A percentile compares a stretch with the other conserved stretches of the same genome.
Conservation (phyloP, 805 yeast genomes). For the Nakazawaea laoshanensis region DNA sequence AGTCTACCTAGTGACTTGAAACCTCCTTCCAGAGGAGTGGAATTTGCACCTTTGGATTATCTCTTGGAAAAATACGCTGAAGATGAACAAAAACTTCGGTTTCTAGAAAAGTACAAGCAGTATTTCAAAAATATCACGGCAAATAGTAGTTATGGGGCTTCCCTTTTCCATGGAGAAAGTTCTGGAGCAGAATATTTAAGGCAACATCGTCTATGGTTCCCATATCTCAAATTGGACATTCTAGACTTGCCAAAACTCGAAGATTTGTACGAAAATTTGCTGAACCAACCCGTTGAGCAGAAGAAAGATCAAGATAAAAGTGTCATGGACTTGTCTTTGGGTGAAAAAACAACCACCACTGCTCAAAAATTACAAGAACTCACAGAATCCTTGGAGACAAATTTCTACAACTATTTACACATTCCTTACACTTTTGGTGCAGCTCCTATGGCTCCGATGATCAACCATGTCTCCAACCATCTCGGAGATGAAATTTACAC, state of each 20-base stretch:
- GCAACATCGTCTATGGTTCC: slow-evolving; percentile 10
- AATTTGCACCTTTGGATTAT: slow-evolving; percentile 10
- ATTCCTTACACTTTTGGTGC: slow-evolving; percentile 29
- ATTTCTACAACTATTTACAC: slow-evolving; percentile 16
- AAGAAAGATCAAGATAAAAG: slow-evolving; percentile 1
- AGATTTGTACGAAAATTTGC: slow-evolving; percentile 1
- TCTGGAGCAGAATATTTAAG: slow-evolving; percentile 4
- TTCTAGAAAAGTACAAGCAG: slow-evolving; percentile 7
- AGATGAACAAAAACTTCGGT: slow-evolving; percentile 6
- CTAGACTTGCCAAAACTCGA: slow-evolving; percentile 5
- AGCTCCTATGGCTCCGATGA: slow-evolving; percentile 30
- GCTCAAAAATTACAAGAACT: slow-evolving; percentile 6
- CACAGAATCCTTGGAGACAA: slow-evolving; percentile 9
- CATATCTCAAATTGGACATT: slow-evolving; percentile 7
- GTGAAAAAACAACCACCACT: slow-evolving; percentile 9
- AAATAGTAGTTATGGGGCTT: slow-evolving; percentile 3
- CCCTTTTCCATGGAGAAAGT: slow-evolving; percentile 3
- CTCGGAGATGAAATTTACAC: slow-evolving; percentile 27
- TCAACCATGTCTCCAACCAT: slow-evolving; percentile 34
- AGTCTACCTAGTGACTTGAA: slow-evolving; percentile 3
- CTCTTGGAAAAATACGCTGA: slow-evolving; percentile 7
- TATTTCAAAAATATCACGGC: slow-evolving; percentile 10
- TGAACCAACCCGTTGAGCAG: neutral
- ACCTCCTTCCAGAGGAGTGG: slow-evolving; percentile 8
- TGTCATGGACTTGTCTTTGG: too few relatives aligned